Conservation (phyloP, 192 early-diverging fungal genomes). For the Gaertneriomyces semiglobifer region DNA sequence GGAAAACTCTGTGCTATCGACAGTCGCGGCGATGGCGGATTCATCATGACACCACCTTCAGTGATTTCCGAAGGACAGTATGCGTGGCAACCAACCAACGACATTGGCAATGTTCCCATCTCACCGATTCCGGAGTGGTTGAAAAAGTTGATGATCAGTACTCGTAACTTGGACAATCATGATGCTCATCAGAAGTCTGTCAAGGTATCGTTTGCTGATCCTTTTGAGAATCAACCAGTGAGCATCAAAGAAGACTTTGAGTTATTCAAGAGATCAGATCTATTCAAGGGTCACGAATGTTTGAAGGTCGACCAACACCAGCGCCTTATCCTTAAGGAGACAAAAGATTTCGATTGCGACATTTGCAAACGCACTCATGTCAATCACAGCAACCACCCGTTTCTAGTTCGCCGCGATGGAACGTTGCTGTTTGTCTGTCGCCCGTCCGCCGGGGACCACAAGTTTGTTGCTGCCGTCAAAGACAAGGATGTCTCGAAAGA, state of each 20-base stretch:
- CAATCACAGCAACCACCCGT: slow-evolving; percentile 22
- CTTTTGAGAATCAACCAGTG: slow-evolving; percentile 5
- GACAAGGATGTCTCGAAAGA: neutral
- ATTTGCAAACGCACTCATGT: slow-evolving; percentile 17
- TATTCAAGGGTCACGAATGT: neutral
- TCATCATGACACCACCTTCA: slow-evolving; percentile 12
- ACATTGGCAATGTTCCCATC: slow-evolving; percentile 5
- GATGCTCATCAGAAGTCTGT: too few species aligned
- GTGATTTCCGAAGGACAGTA: too few species aligned
- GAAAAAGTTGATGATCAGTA: slow-evolving; percentile 1
- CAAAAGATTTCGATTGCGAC: slow-evolving; percentile 11
- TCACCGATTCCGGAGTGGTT: neutral
- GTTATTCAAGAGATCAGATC: neutral
- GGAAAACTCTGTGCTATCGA: slow-evolving; percentile 6
- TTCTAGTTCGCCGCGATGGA: slow-evolving; percentile 9
- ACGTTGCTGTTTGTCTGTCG: slow-evolving; percentile 18
- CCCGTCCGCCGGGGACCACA: slow-evolving; percentile 2
- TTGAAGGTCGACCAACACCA: slow-evolving; percentile 19
- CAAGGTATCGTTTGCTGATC: too few species aligned
- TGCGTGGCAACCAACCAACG: slow-evolving; percentile 8
- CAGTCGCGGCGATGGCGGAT: neutral
- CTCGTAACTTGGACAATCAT: slow-evolving; percentile 2
- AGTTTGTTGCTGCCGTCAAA: slow-evolving; percentile 3
- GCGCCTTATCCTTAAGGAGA: slow-evolving; percentile 16
- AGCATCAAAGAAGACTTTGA: neutral